Evolutionary conservation across 768 basidiomycete genomes (phyloP), one percentile per base, ranked within the genome.

Genomic region (Amylocystis lapponica): DNA sequence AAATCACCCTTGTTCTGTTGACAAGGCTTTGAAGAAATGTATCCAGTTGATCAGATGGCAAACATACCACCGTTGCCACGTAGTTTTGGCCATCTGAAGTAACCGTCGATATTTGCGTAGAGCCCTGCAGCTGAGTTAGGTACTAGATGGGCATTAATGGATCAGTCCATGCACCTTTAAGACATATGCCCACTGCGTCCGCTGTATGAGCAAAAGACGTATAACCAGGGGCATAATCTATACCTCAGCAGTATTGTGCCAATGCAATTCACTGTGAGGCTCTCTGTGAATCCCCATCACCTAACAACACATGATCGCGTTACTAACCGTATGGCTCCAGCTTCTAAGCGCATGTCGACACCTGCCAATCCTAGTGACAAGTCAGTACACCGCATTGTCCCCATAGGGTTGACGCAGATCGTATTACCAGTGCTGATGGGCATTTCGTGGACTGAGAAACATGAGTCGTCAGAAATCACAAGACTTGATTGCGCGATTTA

Each of bases 61-160:
- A 20, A 46, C 47, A 23, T 26, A 52, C 51, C 27, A 50, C 52
- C 29, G 69, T 76, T 11, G 66, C 67, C 20, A 76, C 52, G 48
- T 65, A 77, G 58, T 75, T 76, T 40, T 62, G 66, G 10, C 76
- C 76, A 4, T 72, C 55, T 1, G 65, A 19, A 45, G 75, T 69
- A n/a, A 78, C 68, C 6, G 74, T 55, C 13, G 75, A 67, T 21
- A 79, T 54, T 50, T 74, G 71, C 1, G 46, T 43, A 21, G 29
- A 30, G 16, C 43, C 43, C 36, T 43, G 19, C 10, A 9, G 10
- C 27, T 8, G 31, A 5, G n/a, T n/a, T n/a, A n/a, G n/a, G n/a
- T n/a, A n/a, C n/a, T n/a, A n/a, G n/a, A n/a, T n/a, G n/a, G n/a
- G n/a, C n/a, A n/a, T n/a, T n/a, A n/a, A n/a, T n/a, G n/a, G n/a